Evolutionary conservation across 768 basidiomycete species (phyloP), one percentile per base, ranked within the genome.

Genomic region (Nevesoporus exiguus): DNA sequence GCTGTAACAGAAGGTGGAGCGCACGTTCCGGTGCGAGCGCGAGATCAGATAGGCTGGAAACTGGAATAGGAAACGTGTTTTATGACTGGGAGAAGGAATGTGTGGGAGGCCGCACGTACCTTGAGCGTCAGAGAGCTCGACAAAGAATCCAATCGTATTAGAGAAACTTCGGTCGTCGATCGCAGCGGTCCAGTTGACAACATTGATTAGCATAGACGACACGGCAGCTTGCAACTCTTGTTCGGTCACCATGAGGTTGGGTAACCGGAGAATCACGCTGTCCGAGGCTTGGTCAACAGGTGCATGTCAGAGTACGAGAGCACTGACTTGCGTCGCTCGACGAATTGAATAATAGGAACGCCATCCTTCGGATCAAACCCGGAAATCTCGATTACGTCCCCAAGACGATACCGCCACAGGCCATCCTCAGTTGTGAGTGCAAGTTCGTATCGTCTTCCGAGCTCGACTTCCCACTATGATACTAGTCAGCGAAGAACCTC

Each of bases 281-380:
- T 45, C 40, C 10, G 34, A 3, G 15, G 11, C 6, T 25, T 5
- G 10, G 31, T 60, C 19, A 42, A 15, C 25, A 17, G 19, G 3
- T 13, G 11, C 8, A 47, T 21, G 46, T 24, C 9, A 15, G 19
- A 14, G 31, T 7, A 24, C 10, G 29, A 9, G n/a, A 40, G 48
- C 7, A 7, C 48, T 58, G 29, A 54, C 61, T 53, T 47, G 52
- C 56, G 55, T 33, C 50, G 55, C 36, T 49, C 59, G 30, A 57
- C 27, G 22, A 57, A 66, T 25, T 33, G 51, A 37, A 65, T 39
- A 33, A 65, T 41, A 14, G 65, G 65, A 8, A 34, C 24, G n/a
- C 62, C 64, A 34, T 61, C 52, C 7, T 19, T 43, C 1, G 63
- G 41, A 17, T 60, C 58, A 22, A 66, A 67, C 15, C 61, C 63